These are phyloP conservation scores for Paratinospora sagittata DNA, from an alignment of 164 flowering plant species.

Conservation along the genomic window DNA sequence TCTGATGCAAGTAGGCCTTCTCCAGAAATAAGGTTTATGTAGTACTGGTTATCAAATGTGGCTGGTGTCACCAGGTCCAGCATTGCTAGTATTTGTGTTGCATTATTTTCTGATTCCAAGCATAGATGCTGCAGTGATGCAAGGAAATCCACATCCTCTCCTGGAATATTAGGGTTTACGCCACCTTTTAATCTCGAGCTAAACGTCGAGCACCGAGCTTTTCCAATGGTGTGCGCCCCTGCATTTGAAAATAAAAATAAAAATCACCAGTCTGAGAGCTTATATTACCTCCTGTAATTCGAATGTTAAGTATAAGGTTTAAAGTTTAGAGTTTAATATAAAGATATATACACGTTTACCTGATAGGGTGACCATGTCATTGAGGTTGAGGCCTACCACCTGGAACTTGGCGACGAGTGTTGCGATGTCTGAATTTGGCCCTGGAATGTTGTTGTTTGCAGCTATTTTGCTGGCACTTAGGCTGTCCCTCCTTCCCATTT, in stretches of 20 bases:
- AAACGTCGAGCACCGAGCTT: slow-evolving; percentile 65
- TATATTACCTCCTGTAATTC: too few relatives aligned
- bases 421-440: slow-evolving; percentile 46
- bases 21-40: slow-evolving; percentile 55
- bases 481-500: slow-evolving; percentile 64
- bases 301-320: too few relatives aligned
- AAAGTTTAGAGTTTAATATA: neutral
- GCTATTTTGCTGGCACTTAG: slow-evolving; percentile 52
- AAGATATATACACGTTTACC: slow-evolving; percentile 28
- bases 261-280: too few relatives aligned
- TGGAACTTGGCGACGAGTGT: slow-evolving; percentile 50
- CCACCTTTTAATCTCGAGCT: slow-evolving; percentile 33
- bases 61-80: slow-evolving; percentile 64
- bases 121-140: slow-evolving; percentile 56
- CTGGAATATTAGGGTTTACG: slow-evolving; percentile 16
- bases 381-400: slow-evolving; percentile 44
- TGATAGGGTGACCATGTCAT: slow-evolving; percentile 74
- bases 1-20: slow-evolving; percentile 72
- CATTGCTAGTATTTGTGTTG: slow-evolving; percentile 34
- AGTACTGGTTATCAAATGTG: slow-evolving; percentile 77
- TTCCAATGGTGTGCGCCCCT: slow-evolving; percentile 83
- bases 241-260: too few relatives aligned
- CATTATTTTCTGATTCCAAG: slow-evolving; percentile 23
- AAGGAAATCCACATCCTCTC: slow-evolving; percentile 34
- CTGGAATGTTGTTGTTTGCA: slow-evolving; percentile 59